Evolutionary conservation across 768 basidiomycete species (phyloP).

Genomic region (Asterophora lycoperdoides): DNA sequence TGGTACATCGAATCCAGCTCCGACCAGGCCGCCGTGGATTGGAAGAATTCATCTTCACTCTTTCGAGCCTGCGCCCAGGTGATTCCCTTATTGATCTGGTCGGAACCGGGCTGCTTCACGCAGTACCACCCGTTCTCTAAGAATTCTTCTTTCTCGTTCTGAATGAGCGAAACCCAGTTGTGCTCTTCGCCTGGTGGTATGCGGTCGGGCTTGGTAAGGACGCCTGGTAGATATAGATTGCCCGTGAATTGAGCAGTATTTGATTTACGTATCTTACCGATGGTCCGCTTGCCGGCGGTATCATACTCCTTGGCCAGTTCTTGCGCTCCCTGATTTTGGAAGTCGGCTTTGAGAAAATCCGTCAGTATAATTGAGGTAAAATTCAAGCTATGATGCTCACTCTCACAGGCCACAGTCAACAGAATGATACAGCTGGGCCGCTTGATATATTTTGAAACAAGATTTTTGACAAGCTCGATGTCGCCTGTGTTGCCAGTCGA

Average conservation of each 20-base stretch:
- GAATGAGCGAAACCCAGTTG: conserved; percentile 53
- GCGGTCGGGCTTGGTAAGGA: conserved; percentile 74
- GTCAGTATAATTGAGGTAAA: too few relatives aligned
- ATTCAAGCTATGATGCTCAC: conserved; percentile 29
- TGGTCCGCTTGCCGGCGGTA: conserved; percentile 60
- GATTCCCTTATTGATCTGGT: conserved; percentile 44
- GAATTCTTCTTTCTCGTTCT: conserved; percentile 47
- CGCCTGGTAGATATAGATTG: conserved; percentile 42
- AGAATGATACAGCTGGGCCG: conserved; percentile 64
- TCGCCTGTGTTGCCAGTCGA: conserved; percentile 47
- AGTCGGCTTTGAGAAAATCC: conserved; percentile 57
- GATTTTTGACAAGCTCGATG: conserved; percentile 54
- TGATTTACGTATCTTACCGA: too few relatives aligned
- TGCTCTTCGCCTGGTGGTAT: conserved; percentile 52
- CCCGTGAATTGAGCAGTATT: too few relatives aligned
- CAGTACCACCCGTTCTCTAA: conserved; percentile 60
- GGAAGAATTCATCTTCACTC: conserved; percentile 56
- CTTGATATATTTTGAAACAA: conserved; percentile 57
- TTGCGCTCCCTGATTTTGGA: conserved; percentile 75
- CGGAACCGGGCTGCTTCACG: conserved; percentile 51
- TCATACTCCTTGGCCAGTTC: conserved; percentile 59
- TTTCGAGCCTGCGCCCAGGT: conserved; percentile 59
- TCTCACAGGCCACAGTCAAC: conserved; percentile 59
- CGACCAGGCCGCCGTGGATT: conserved; percentile 47
- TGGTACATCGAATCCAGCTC: conserved; percentile 47